Base-by-base conservation (phyloP, 768 basidiomycete species). In the Suillus subaureus region DNA sequence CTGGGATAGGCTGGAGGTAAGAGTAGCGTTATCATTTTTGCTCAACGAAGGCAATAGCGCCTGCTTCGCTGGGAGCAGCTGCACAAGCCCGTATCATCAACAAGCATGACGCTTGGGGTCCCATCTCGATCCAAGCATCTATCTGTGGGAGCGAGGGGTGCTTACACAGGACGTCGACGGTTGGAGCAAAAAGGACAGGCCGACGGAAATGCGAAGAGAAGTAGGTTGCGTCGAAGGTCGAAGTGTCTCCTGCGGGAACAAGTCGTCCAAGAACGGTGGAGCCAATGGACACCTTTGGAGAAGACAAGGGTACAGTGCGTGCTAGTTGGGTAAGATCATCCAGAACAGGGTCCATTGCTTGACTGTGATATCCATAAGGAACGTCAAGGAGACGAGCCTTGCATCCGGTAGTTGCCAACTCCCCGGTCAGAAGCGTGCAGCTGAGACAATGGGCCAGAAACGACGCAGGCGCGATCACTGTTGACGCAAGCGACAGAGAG, bases 361-460 rank as follows among this genome's bases (percentile, higher is more conserved):
- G 64, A 52, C 87, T 89, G 75, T 93, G 91, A 70, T 85, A 90
- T 2, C 85, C 91, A 66, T 85, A 89, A 1, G 86, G 85, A 11
- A 89, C 85, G 6, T 79, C 67, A 2, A 92, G 79, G 51, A 82
- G 69, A 18, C 79, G 72, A 47, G 73, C 80, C 69, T 82, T 84
- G 72, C 79, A 82, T 11, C 69, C 65, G 0, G 75, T 69, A 33
- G 74, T 62, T 65, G 84, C 79, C 37, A 89, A 73, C 65, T 81
- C 70, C 1, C 66, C 63, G 64, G 82, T 80, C 42, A 91, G 79
- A n/a, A 0, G 67, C 66, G 23, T 70, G 69, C 13, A 91, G 74
- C 63, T 82, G 78, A 18, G 71, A 69, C 6, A 84, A 65, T 0
- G 85, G 81, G 2, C 91, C 91, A 1, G 89, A 82, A 39, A 92